Conservation (phyloP, 2,329 filamentous ascomycete genomes). For the Magnaporthiopsis rhizophila region DNA sequence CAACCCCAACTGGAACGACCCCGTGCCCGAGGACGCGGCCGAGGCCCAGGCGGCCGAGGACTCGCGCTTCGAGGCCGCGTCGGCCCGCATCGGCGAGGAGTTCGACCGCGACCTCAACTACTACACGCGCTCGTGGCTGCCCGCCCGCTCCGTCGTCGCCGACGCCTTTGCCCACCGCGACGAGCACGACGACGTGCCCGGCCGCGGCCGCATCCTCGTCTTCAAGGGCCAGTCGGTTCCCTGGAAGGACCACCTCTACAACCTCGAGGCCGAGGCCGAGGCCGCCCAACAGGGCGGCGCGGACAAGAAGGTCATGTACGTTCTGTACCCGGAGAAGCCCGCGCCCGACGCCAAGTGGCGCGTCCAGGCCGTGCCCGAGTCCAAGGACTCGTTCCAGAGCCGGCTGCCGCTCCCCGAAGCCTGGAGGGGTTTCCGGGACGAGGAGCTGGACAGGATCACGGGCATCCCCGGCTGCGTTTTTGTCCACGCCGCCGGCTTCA, state of each 20-base stretch:
- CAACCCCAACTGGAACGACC: conserved; percentile 76
- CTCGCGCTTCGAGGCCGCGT: conserved; percentile 68
- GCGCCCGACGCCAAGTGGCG: conserved; percentile 78
- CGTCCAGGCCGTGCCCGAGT: conserved; percentile 82
- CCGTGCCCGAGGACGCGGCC: conserved; percentile 39
- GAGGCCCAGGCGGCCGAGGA: conserved; percentile 71
- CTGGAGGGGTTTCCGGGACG: conserved; percentile 87
- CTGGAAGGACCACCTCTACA: conserved; percentile 96
- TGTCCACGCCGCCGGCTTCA: conserved; percentile 91
- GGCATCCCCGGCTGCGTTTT: conserved; percentile 75
- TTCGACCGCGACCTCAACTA: conserved; percentile 76
- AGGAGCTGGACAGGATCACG: conserved; percentile 66
- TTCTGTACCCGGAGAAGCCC: conserved; percentile 81
- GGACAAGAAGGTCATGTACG: conserved; percentile 60
- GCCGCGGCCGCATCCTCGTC: conserved; percentile 72
- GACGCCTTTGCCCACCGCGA: conserved; percentile 63
- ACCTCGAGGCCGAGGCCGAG: conserved; percentile 57
- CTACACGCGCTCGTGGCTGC: conserved; percentile 72
- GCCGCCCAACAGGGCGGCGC: conserved; percentile 14
- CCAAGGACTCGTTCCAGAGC: conserved; percentile 81
- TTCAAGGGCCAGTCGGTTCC: conserved; percentile 71
- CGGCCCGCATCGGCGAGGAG: conserved; percentile 72
- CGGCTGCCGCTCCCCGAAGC: conserved; percentile 82
- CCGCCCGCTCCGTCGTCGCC: conserved; percentile 72
- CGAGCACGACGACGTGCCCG: conserved; percentile 46